Evolutionary conservation across 2,329 filamentous ascomycete genomes (phyloP), one percentile per base, ranked within the genome.

Genomic region (Fusarium tupiense): DNA sequence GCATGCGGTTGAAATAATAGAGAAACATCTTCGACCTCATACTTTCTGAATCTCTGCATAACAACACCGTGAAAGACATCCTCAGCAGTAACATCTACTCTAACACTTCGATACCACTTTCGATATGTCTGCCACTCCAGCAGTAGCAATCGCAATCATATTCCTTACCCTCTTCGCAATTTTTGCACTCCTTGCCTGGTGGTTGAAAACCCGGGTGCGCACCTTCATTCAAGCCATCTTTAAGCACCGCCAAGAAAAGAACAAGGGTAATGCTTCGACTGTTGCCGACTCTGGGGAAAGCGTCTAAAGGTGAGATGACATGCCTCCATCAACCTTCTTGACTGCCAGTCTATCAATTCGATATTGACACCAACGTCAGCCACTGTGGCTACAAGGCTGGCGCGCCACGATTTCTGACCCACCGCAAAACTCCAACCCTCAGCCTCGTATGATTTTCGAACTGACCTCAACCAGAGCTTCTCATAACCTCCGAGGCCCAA

Each of bases 91-190:
- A 40, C 33, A 68, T 52, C 19, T 11, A 26, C 9, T 35, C 26
- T 9, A 35, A 12, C 20, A 46, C 8, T 47, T 12, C 46, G 33
- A 6, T 10, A 31, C 37, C 9, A 14, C 12, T 24, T 24, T 49
- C 44, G 52, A 56, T 20, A 83, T 83, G 80, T 61, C 77, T 26
- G 58, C 77, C 37, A 76, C 60, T 20, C 80, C 82, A 16, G 76
- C 80, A 9, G 73, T 71, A 31, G 69, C 66, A 11, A 79, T 84
- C 13, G 82, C 81, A 31, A 68, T 83, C 52, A 60, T 83, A 9
- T 47, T 84, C 33, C 62, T 84, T 17, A 67, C 76, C 17, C 67
- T 85, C 35, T 72, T 82, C 56, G 47, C 73, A 12, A 60, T 83
- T 37, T 64, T 82, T 47, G 78, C 67, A 24, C 33, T 78, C 24